Conservation (phyloP, 768 basidiomycete genomes). For the Trametes cingulata region DNA sequence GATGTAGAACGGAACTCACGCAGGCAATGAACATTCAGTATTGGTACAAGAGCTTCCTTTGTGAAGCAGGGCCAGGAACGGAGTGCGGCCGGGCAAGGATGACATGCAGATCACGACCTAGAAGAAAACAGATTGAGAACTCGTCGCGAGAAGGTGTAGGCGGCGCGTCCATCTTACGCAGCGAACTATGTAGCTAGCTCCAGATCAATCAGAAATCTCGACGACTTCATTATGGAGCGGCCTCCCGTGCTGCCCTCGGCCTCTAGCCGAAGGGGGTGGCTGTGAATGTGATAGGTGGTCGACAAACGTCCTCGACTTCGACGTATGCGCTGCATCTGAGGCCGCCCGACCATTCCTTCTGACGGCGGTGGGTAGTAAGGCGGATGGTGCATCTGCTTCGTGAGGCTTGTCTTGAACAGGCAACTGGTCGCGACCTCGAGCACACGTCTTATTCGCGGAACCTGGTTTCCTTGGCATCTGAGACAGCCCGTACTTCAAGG, state of each 20-base stretch:
- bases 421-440: neutral
- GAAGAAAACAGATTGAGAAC: neutral
- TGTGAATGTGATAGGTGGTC: slow-evolving; percentile 14
- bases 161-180: slow-evolving; percentile 1
- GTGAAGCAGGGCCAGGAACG: neutral
- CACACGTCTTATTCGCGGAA: neutral
- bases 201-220: slow-evolving; percentile 20
- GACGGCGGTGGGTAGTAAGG: too few relatives aligned
- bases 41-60: too few relatives aligned
- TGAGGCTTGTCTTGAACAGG: too few relatives aligned
- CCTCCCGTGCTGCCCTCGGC: neutral
- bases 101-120: neutral
- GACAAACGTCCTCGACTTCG: slow-evolving; percentile 3
- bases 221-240: slow-evolving; percentile 9
- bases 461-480: neutral
- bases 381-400: too few relatives aligned
- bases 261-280: neutral
- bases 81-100: neutral
- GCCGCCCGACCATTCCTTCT: too few relatives aligned
- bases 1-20: too few relatives aligned
- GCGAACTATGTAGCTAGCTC: neutral
- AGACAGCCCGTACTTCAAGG: neutral
- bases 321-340: neutral
- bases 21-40: too few relatives aligned
- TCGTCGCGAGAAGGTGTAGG: neutral